Evolutionary conservation across 305 asterid species (phyloP).

Genomic region (Fraxinus velutina): DNA sequence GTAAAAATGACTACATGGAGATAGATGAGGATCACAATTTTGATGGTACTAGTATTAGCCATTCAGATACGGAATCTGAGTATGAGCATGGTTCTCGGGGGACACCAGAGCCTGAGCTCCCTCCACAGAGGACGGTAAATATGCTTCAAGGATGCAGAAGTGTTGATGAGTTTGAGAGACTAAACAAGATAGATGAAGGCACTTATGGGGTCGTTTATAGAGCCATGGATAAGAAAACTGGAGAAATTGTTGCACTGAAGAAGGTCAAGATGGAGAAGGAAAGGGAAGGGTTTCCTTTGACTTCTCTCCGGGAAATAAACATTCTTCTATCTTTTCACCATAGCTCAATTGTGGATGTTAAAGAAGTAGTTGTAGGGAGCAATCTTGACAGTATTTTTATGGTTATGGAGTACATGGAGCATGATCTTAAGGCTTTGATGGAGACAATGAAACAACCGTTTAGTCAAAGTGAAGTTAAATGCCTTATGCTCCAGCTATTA

Average conservation of each 20-base stretch:
- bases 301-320: conserved; percentile 82
- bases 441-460: conserved; percentile 84
- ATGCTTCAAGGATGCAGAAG: conserved; percentile 97
- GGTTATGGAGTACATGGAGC: conserved; percentile 99
- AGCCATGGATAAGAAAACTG: conserved; percentile 79
- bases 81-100: conserved; percentile 46
- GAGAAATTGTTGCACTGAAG: conserved; percentile 90
- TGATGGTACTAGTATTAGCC: conserved; percentile 43
- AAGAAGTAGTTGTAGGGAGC: conserved; percentile 84
- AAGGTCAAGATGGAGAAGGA: conserved; percentile 95
- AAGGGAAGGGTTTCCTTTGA: conserved; percentile 90
- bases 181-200: conserved; percentile 91
- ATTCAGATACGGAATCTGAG: conserved; percentile 51
- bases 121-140: conserved; percentile 64
- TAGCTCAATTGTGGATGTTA: conserved; percentile 78
- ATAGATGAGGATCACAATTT: conserved; percentile 39
- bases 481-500: conserved; percentile 88
- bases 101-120: conserved; percentile 42
- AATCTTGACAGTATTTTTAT: conserved; percentile 71
- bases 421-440: conserved; percentile 80
- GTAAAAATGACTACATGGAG: conserved; percentile 45
- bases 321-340: conserved; percentile 78
- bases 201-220: conserved; percentile 89
- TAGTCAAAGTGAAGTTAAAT: conserved; percentile 88
- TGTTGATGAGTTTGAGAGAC: conserved; percentile 81